Conservation (phyloP, 495 filamentous ascomycete genomes). For the Usnea hakonensis region DNA sequence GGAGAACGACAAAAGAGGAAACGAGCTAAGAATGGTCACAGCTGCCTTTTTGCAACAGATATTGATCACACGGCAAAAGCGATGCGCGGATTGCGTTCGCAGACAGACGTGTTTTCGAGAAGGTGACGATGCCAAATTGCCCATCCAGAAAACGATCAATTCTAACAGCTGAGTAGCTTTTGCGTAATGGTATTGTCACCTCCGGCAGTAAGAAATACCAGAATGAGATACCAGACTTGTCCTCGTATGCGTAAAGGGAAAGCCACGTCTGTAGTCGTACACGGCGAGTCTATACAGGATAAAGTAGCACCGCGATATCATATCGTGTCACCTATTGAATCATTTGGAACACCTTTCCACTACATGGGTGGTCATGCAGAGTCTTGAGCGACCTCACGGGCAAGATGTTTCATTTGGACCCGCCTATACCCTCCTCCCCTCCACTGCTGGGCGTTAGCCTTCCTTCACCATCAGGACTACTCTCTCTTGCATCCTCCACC, state of each 20-base stretch:
- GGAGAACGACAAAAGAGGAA: neutral
- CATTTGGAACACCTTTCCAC: neutral
- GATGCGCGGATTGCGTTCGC: too few species aligned
- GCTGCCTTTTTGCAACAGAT: neutral
- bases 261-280: neutral
- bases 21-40: neutral
- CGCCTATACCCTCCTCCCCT: conserved; percentile 12
- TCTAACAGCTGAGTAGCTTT: neutral
- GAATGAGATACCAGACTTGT: neutral
- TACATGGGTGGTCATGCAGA: neutral
- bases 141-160: neutral
- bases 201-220: neutral
- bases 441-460: conserved; percentile 22
- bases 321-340: neutral
- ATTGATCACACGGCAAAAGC: neutral
- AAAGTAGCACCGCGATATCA: neutral
- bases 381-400: neutral
- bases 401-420: conserved; percentile 7
- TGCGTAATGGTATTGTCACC: neutral
- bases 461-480: conserved; percentile 20
- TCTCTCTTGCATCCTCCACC: conserved; percentile 48
- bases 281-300: neutral
- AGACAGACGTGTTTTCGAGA: neutral
- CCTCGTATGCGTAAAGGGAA: neutral
- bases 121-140: neutral